Percentiles rank a stretch among this genome's conserved stretches.
phyloP scores from a whole-genome alignment of 2,329 filamentous ascomycete genomes.

The Phialemoniopsis sp. region DNA sequence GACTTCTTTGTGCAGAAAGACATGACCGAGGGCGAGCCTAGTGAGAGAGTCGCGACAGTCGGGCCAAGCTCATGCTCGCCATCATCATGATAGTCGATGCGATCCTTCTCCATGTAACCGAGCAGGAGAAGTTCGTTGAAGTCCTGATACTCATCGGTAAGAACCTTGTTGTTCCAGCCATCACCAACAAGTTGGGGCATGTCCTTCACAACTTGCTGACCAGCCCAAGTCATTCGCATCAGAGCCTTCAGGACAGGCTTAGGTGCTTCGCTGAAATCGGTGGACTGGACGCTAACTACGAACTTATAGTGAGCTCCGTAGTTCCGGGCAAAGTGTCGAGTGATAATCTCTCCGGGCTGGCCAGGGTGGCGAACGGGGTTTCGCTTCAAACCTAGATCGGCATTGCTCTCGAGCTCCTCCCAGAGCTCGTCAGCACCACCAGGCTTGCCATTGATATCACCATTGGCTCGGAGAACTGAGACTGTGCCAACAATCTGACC shows the following conservation, averaged over 20 bases:
- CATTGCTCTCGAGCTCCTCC: constrained; percentile 31
- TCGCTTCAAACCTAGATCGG: constrained; percentile 39
- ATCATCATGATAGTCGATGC: constrained; percentile 62
- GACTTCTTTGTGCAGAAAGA: constrained; percentile 48
- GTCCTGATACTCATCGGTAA: constrained; percentile 23
- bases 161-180: constrained; percentile 2
- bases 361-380: constrained; percentile 26
- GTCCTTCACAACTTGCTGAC: constrained; percentile 29
- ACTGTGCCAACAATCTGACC: constrained; percentile 42
- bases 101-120: constrained; percentile 57
- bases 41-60: constrained; percentile 56
- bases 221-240: constrained; percentile 52
- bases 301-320: constrained; percentile 67
- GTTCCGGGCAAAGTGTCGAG: constrained; percentile 49
- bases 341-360: constrained; percentile 23
- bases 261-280: constrained; percentile 43
- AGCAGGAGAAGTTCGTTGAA: constrained; percentile 64
- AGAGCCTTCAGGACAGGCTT: constrained; percentile 43
- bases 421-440: constrained; percentile 62
- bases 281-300: constrained; percentile 48
- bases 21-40: constrained; percentile 58
- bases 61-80: constrained; percentile 60
- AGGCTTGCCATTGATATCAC: constrained; percentile 40
- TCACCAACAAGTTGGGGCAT: constrained; percentile 12
- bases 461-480: constrained; percentile 54